Conservation (phyloP, 2,329 filamentous ascomycete genomes). For the Alternaria panax region DNA sequence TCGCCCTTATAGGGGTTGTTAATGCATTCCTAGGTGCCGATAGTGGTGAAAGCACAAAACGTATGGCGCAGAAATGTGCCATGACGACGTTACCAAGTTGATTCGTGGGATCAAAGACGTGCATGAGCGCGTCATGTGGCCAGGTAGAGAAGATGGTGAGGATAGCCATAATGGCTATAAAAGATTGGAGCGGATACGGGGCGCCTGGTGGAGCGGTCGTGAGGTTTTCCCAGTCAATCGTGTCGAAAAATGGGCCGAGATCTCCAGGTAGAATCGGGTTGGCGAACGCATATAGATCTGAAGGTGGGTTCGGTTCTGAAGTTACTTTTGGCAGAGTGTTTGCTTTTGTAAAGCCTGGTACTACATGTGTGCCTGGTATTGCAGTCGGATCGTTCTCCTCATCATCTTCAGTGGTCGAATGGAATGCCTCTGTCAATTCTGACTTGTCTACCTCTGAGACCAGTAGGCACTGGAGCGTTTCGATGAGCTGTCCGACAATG, state of each 20-base stretch:
- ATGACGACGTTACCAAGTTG: slow-evolving; percentile 26
- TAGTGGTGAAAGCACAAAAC: slow-evolving; percentile 24
- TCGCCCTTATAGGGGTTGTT: slow-evolving; percentile 20
- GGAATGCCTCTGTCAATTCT: not conserved
- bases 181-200: slow-evolving; percentile 13
- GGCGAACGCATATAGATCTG: not conserved
- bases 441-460: not conserved
- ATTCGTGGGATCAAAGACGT: slow-evolving; percentile 23
- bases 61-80: slow-evolving; percentile 25
- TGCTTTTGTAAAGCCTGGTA: not conserved
- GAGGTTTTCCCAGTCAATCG: slow-evolving; percentile 17
- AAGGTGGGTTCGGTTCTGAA: not conserved
- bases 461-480: slow-evolving; percentile 20
- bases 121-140: slow-evolving; percentile 26
- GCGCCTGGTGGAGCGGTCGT: slow-evolving; percentile 9
- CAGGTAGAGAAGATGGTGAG: slow-evolving; percentile 28
- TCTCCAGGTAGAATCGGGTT: slow-evolving; percentile 18
- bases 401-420: not conserved
- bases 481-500: slow-evolving; percentile 20
- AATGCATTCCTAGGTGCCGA: slow-evolving; percentile 18
- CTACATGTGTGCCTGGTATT: not conserved
- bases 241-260: not conserved
- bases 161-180: slow-evolving; percentile 24
- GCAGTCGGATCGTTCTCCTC: not conserved
- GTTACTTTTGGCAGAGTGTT: not conserved